Conservation (phyloP, 2,329 filamentous ascomycete species). For the Setomelanomma holmii region DNA sequence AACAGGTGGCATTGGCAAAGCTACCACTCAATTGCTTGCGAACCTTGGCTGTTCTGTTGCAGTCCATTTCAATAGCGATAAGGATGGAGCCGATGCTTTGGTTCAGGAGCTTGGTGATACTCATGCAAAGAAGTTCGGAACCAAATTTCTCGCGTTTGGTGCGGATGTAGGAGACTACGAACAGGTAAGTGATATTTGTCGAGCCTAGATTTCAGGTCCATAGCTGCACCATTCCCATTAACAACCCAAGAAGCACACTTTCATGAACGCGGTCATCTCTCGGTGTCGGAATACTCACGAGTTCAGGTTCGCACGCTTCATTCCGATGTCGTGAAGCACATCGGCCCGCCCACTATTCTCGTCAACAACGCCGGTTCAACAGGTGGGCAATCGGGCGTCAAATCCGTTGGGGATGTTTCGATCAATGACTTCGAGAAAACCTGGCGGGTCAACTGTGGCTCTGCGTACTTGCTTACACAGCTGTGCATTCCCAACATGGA, state of each 20-base stretch:
- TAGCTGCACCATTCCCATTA: too few species aligned
- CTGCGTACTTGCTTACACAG: constrained; percentile 47
- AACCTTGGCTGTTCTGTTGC: constrained; percentile 52
- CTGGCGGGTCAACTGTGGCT: constrained; percentile 49
- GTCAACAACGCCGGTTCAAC: constrained; percentile 51
- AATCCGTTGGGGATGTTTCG: constrained; percentile 40
- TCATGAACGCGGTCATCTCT: too few species aligned
- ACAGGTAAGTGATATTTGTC: constrained; percentile 38
- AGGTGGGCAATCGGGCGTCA: constrained; percentile 27
- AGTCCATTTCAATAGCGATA: constrained; percentile 52
- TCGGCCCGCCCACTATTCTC: constrained; percentile 49
- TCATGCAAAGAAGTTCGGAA: constrained; percentile 24
- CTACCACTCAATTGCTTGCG: constrained; percentile 51
- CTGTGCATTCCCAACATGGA: constrained; percentile 50
- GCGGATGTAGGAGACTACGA: constrained; percentile 50
- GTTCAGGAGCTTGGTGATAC: constrained; percentile 33
- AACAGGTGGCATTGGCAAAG: constrained; percentile 55
- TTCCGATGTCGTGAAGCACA: constrained; percentile 34
- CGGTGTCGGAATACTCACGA: constrained; percentile 7
- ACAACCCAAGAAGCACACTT: too few species aligned
- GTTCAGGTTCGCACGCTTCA: constrained; percentile 43
- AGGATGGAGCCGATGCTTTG: constrained; percentile 26
- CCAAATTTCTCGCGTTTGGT: constrained; percentile 39
- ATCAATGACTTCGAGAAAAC: constrained; percentile 48
- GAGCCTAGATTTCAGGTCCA: too few species aligned